Evolutionary conservation across 331 rosid genomes (phyloP), one percentile per base, ranked within the genome.

Genomic region (Quercus lobata): DNA sequence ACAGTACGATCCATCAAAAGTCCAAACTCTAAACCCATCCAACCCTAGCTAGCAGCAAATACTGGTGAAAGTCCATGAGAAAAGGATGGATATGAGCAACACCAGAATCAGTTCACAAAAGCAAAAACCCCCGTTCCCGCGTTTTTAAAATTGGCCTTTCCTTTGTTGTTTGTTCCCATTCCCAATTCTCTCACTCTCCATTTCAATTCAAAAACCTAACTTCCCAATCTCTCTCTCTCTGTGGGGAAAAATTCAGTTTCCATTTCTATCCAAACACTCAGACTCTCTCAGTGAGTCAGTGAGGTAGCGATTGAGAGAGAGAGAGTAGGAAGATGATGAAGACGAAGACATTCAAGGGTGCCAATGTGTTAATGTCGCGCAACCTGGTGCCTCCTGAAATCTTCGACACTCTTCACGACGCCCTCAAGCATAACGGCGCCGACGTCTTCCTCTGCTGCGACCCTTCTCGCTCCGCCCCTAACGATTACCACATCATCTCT

Each of bases 321-420:
- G n/a, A 30, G 60, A 56, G n/a, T 19, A 34, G 9, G 57, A 60
- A 57, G 84, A 75, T 75, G 99, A 75, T 79, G 88, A 89, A 86
- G 78, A 37, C 89, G 63, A 90, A 89, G 82, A n/a, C 93, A 61
- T 93, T 95, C 87, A 82, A 83, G n/a, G 98, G 97, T 55, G 85
- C 92, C 18, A 88, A 84, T 11, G 94, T 95, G 34, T 95, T 93
- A 89, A 86, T 95, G 90, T 95, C 99, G 58, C 89, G 98, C 56
- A 95, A 91, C 83, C 91, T 93, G 1, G 98, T 95, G 75, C 92
- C 97, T 22, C 99, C 96, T 0, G 97, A 93, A 89, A 79, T 93
- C 41, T 95, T 93, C 90, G 98, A 90, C 78, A 80, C 93, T 1
- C 94, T 94, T 46, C 95, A 91, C 79, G 97, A 94, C 78, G 93